Evolutionary conservation across 371 early-diverging fungal genomes (phyloP).

Genomic region (Amoeboaphelidium occidentale): DNA sequence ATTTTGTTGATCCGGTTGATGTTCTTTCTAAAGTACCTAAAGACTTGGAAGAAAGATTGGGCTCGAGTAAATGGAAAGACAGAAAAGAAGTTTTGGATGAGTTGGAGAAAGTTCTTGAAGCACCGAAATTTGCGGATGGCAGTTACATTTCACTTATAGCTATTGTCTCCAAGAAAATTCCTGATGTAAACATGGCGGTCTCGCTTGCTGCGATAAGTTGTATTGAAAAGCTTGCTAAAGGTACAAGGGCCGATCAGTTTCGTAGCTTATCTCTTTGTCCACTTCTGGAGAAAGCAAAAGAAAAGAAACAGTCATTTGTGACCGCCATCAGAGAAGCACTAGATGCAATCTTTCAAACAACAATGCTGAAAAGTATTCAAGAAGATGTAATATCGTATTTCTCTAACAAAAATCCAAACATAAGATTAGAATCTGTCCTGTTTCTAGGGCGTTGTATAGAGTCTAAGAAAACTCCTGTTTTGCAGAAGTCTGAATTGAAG

Average conservation of each 20-base stretch:
- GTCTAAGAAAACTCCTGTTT: conserved; percentile 29
- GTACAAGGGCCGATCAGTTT: conserved; percentile 44
- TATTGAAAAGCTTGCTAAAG: conserved; percentile 57
- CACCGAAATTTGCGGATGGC: conserved; percentile 47
- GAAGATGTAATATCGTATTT: conserved; percentile 41
- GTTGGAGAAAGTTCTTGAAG: conserved; percentile 34
- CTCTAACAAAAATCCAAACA: conserved; percentile 77
- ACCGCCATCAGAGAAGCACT: conserved; percentile 50
- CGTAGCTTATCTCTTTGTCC: conserved; percentile 24
- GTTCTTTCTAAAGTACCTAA: conserved; percentile 54
- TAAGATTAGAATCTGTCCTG: conserved; percentile 40
- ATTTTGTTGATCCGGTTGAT: conserved; percentile 69
- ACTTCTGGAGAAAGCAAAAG: conserved; percentile 71
- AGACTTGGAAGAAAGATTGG: conserved; percentile 42
- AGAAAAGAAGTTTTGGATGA: conserved; percentile 68
- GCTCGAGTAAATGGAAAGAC: conserved; percentile 82
- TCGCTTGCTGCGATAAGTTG: conserved; percentile 49
- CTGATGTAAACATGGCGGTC: conserved; percentile 66
- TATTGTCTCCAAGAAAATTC: conserved; percentile 50
- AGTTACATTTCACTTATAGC: conserved; percentile 48
- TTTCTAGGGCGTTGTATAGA: conserved; percentile 44
- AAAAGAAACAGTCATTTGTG: conserved; percentile 62
- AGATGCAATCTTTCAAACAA: conserved; percentile 54
- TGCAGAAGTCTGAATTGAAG: conserved; percentile 53
- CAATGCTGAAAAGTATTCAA: conserved; percentile 26